Evolutionary conservation across 1,139 yeast genomes (phyloP), one percentile per base, ranked within the genome.

Genomic region (Torulaspora globosa): DNA sequence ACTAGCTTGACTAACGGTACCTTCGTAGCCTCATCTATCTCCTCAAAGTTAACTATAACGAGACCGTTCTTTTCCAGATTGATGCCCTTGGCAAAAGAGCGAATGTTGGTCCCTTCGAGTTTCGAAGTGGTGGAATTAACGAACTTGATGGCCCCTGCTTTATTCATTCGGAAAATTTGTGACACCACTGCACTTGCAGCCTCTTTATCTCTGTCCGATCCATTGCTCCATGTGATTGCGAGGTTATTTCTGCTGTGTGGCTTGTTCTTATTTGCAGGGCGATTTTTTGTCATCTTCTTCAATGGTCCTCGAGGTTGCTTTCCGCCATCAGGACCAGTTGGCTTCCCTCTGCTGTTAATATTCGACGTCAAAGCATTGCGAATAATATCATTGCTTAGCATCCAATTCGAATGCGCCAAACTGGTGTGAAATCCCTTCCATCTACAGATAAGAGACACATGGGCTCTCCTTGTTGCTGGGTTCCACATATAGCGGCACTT

Each of bases 1-100:
- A 68, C 67, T 2, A 61, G 48, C 48, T 70, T 71, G n/a, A 75
- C 57, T 9, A 73, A 48, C 1, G 72, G 68, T 9, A 63, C 45
- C 9, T 43, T 45, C n/a, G 31, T 38, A 9, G 41, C 40, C n/a
- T 41, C 45, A 11, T 49, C 47, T 2, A 47, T 44, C 18, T 51
- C 49, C 29, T 59, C 58, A 7, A 57, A 44, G 45, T 60, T 55
- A 2, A 55, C 65, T 35, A 64, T 52, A 10, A 49, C 40, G n/a
- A 64, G 35, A 1, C 67, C 66, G 6, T 45, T 35, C 32, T 50
- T 46, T 21, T 47, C 52, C 14, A 64, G 49, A 49, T 64, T 57
- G 7, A 64, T 39, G 0, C 60, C 63, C 36, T 51, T 54, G 1
- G 57, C 56, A 41, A 59, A 56, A 10, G 46, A 36, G 18, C 55